Conservation (phyloP, 495 filamentous ascomycete genomes). For the Apodospora peruviana region DNA sequence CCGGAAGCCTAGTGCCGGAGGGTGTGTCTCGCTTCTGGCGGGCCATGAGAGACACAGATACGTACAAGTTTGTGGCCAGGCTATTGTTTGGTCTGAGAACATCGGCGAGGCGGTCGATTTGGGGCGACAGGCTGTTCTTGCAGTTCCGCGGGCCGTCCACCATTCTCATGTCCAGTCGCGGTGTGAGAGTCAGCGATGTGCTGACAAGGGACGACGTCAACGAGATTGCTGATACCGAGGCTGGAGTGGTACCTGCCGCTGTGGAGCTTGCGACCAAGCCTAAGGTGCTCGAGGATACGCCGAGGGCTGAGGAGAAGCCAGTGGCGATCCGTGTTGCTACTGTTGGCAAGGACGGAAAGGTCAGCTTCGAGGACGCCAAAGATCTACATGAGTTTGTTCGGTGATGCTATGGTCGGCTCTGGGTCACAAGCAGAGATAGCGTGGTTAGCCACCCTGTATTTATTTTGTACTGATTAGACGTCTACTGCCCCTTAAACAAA, state of each 20-base stretch:
- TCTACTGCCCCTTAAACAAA: too few species aligned
- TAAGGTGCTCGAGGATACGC: constrained; percentile 17
- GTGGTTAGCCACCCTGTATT: too few species aligned
- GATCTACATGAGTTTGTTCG: constrained; percentile 48
- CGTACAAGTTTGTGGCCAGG: constrained; percentile 61
- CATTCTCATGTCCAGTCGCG: constrained; percentile 79
- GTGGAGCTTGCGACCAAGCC: constrained; percentile 39
- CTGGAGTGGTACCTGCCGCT: constrained; percentile 47
- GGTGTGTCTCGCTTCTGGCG: constrained; percentile 61
- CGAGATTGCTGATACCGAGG: constrained; percentile 73
- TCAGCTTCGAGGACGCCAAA: constrained; percentile 57
- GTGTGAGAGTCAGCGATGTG: constrained; percentile 66
- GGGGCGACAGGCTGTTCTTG: constrained; percentile 89
- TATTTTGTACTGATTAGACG: neutral
- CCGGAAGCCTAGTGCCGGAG: constrained; percentile 27
- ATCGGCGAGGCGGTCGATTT: constrained; percentile 73
- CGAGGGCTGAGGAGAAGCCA: constrained; percentile 25
- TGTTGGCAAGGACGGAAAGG: constrained; percentile 62
- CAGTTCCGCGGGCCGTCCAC: constrained; percentile 82
- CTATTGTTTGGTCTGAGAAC: constrained; percentile 63
- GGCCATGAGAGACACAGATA: constrained; percentile 58
- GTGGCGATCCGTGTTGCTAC: constrained; percentile 50
- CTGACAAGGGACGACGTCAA: constrained; percentile 71
- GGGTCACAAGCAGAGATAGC: too few species aligned
- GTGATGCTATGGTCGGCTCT: constrained; percentile 17